phyloP scores from a whole-genome alignment of 345 rosid genomes.

The Diplotaxis tenuifolia region DNA sequence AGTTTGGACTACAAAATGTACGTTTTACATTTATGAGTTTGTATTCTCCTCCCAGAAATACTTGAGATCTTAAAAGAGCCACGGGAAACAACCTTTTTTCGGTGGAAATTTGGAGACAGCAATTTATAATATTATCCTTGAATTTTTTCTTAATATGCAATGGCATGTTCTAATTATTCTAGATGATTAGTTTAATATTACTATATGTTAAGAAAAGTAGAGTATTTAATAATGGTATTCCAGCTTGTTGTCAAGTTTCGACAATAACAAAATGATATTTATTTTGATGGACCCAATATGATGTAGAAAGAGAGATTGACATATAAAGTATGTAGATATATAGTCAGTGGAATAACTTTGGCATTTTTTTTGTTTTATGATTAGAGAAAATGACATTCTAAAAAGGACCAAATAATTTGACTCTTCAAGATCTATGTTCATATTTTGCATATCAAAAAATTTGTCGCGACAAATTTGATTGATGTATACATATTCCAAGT shows the following conservation, averaged over 20 bases:
- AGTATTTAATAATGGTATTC: neutral
- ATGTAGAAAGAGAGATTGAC: neutral
- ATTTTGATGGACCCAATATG: constrained; percentile 21
- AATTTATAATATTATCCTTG: neutral
- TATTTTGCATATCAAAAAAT: neutral
- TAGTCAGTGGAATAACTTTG: constrained; percentile 22
- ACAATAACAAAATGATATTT: constrained; percentile 27
- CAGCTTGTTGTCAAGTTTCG: constrained; percentile 26
- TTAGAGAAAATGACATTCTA: constrained; percentile 31
- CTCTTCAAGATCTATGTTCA: constrained; percentile 10
- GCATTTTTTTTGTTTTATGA: constrained; percentile 24
- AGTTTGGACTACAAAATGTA: constrained; percentile 8
- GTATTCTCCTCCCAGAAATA: constrained; percentile 19
- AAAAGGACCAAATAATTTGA: constrained; percentile 18
- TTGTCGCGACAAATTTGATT: constrained; percentile 3
- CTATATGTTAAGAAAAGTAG: neutral
- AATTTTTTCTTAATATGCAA: neutral
- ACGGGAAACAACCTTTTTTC: constrained; percentile 15
- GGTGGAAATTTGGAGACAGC: constrained; percentile 11
- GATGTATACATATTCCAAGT: neutral
- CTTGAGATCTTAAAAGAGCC: constrained; percentile 17
- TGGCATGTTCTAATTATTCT: neutral
- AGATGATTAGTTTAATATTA: neutral
- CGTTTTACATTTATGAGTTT: constrained; percentile 15
- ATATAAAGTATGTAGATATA: neutral